Evolutionary conservation across 129 eudicot genomes (phyloP), one percentile per base, ranked within the genome.

Genomic region (Dittrichia graveolens): DNA sequence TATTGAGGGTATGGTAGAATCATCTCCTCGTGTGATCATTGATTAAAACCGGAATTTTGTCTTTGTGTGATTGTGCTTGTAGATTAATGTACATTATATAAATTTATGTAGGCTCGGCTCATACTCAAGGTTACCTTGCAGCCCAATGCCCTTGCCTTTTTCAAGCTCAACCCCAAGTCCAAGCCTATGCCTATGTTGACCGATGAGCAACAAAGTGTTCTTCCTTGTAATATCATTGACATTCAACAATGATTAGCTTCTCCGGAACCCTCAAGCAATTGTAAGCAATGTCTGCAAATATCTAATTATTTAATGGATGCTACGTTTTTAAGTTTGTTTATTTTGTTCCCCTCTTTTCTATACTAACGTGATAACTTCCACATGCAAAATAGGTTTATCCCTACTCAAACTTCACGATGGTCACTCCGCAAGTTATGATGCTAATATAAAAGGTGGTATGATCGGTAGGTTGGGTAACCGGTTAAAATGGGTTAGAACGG

Each of bases 1-100:
- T 24, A 41, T 31, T 42, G 66, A n/a, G 45, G 56, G 6, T 35
- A 19, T 12, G 35, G 24, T 6, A 0, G 76, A n/a, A 57, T 57
- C 67, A 4, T 71, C 67, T 57, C 9, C 31, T 57, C 59, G 48
- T 58, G 72, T 67, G 24, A 47, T 47, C 40, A 5, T 67, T 6
- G 34, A 34, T 67, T 1, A n/a, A 12, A 47, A 47, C 31, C 9
- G 5, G 8, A 65, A 38, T 11, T 3, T 5, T 61, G 6, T 40
- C 11, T 14, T 7, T 5, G 6, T 24, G 31, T 24, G 31, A 0
- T 24, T 58, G 64, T 64, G 50, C 40, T 31, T 67, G 24, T 24
- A 34, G 58, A 47, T 47, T 7, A 67, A 46, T 67, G 24, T 67
- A 67, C 48, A 7, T 34, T 31, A 24, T 66, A 65, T 43, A 10